These are phyloP conservation scores for Linum tenue DNA, from an alignment of 345 rosid species.

Conservation along the genomic window DNA sequence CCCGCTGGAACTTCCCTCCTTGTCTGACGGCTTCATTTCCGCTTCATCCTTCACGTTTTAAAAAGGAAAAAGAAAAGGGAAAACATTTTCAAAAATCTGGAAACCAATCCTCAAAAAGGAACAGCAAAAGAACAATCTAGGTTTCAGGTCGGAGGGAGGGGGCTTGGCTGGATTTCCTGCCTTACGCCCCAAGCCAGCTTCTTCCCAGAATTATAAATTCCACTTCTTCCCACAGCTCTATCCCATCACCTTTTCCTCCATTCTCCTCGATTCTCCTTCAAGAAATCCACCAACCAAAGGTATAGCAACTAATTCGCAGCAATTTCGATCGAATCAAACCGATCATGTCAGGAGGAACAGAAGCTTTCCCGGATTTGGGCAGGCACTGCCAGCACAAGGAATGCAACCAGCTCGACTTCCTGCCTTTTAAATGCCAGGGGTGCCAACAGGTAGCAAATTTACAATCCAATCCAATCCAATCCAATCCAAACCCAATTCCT, in stretches of 20 bases:
- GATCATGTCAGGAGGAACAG: slow-evolving; percentile 66
- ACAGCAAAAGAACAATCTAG: neutral
- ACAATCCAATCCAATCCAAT: too few species aligned
- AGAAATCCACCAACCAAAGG: neutral
- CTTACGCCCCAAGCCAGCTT: slow-evolving; percentile 37
- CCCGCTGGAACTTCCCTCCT: too few species aligned
- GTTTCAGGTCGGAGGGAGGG: neutral
- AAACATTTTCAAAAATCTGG: too few species aligned
- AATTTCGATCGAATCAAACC: slow-evolving; percentile 5
- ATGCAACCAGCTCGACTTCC: slow-evolving; percentile 78
- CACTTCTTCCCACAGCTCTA: slow-evolving; percentile 1
- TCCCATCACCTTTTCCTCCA: neutral
- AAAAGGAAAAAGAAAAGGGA: too few species aligned
- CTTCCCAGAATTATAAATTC: neutral
- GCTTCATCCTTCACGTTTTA: neutral
- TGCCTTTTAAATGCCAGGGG: slow-evolving; percentile 63
- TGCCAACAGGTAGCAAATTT: slow-evolving; percentile 44
- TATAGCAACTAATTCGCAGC: too few species aligned
- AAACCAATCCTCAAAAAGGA: neutral
- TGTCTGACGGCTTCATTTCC: too few species aligned
- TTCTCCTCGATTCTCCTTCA: neutral
- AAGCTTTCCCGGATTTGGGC: slow-evolving; percentile 81
- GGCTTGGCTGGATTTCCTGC: slow-evolving; percentile 19
- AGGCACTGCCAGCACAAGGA: slow-evolving; percentile 58
- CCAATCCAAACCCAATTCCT: neutral